A percentile compares a stretch with the other conserved stretches of the same genome.
Evolutionary conservation across 495 filamentous ascomycete genomes (phyloP).

Genomic region (Massariosphaeria phaeospora): DNA sequence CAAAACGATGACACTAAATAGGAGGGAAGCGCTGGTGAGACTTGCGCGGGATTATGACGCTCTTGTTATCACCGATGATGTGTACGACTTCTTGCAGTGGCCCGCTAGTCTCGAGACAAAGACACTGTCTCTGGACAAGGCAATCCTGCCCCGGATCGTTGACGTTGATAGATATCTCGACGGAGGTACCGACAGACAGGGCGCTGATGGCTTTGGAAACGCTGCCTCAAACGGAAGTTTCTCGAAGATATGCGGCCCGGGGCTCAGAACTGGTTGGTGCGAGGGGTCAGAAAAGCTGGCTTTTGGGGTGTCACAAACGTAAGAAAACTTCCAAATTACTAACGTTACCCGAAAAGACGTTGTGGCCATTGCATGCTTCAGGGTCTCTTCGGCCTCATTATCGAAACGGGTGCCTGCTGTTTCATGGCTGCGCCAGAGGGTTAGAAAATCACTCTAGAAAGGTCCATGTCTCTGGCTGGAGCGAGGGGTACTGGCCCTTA

Average conservation of each 20-base stretch:
- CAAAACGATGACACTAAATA: slow-evolving; percentile 61
- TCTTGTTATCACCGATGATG: slow-evolving; percentile 77
- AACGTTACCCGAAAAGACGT: neutral
- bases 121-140: slow-evolving; percentile 37
- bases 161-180: slow-evolving; percentile 67
- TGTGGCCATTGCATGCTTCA: neutral
- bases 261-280: slow-evolving; percentile 74
- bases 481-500: too few species aligned
- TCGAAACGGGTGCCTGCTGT: too few species aligned
- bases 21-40: slow-evolving; percentile 57
- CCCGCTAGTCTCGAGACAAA: slow-evolving; percentile 39
- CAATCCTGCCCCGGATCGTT: slow-evolving; percentile 62
- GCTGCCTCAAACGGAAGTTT: slow-evolving; percentile 77
- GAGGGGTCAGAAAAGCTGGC: slow-evolving; percentile 66
- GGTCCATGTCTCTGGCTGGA: too few species aligned
- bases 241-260: slow-evolving; percentile 78
- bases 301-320: slow-evolving; percentile 62
- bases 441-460: too few species aligned
- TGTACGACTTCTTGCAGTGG: slow-evolving; percentile 87
- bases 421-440: too few species aligned
- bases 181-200: slow-evolving; percentile 42
- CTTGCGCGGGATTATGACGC: slow-evolving; percentile 71
- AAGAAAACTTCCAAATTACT: slow-evolving; percentile 36
- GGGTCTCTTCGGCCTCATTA: neutral
- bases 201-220: slow-evolving; percentile 62